phyloP scores from a whole-genome alignment of 1,139 yeast genomes.

The Yamadazyma jaroonii region DNA sequence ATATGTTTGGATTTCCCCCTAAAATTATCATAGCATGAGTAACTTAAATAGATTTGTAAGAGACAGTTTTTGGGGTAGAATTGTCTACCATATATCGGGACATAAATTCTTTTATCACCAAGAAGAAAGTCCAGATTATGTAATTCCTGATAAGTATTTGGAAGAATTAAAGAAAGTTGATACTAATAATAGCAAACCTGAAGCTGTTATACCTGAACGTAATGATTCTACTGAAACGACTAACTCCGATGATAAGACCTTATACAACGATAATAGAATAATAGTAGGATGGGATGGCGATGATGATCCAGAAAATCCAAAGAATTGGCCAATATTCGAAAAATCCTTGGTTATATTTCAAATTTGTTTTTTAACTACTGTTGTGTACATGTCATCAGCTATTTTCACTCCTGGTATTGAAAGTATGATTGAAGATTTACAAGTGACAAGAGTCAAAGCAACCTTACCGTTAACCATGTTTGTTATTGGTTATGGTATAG shows the following conservation, averaged over 20 bases:
- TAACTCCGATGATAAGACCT: neutral
- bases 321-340: conserved; percentile 23
- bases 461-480: conserved; percentile 36
- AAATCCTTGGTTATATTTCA: conserved; percentile 19
- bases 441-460: conserved; percentile 40
- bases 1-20: too few relatives aligned
- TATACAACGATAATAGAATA: neutral
- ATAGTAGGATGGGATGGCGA: conserved; percentile 10
- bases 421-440: conserved; percentile 27
- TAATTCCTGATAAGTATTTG: conserved; percentile 31
- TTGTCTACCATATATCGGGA: conserved; percentile 28
- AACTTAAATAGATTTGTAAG: conserved; percentile 19
- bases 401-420: conserved; percentile 35
- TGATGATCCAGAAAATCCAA: conserved; percentile 30
- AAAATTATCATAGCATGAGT: neutral
- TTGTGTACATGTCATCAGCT: conserved; percentile 27
- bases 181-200: neutral
- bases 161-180: neutral
- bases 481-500: conserved; percentile 57
- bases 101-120: conserved; percentile 25
- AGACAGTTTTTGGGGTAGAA: conserved; percentile 33
- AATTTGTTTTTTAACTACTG: conserved; percentile 20
- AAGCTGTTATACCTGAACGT: neutral
- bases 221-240: neutral
- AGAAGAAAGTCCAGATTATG: conserved; percentile 31